Conservation (phyloP, 176 grass and related monocot species). For the Oryza glumipatula region DNA sequence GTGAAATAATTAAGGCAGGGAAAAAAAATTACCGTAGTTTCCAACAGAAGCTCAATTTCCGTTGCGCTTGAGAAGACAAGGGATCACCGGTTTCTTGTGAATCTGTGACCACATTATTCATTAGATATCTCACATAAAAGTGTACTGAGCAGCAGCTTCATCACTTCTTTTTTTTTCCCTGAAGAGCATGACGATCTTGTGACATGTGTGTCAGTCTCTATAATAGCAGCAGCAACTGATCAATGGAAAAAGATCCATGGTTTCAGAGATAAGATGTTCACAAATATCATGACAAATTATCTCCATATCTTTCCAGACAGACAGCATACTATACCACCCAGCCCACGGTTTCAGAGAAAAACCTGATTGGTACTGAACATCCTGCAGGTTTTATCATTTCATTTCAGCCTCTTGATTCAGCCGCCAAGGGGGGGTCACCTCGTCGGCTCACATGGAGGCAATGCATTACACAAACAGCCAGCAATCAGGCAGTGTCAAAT, state of each 20-base stretch:
- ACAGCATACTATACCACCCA: not conserved
- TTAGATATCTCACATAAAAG: constrained; percentile 12
- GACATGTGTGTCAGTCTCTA: constrained; percentile 25
- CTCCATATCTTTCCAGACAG: not conserved
- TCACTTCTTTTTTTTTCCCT: not conserved
- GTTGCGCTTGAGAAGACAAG: constrained; percentile 30
- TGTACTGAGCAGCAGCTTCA: not conserved
- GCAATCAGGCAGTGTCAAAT: constrained; percentile 1
- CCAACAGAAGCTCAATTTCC: constrained; percentile 1
- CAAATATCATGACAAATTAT: not conserved
- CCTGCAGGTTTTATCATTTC: not conserved
- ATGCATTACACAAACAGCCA: not conserved
- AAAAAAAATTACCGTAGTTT: not conserved
- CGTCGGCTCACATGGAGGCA: constrained; percentile 39
- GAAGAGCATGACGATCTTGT: constrained; percentile 35
- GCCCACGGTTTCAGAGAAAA: constrained; percentile 34
- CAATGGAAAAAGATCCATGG: constrained; percentile 24
- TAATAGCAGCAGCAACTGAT: constrained; percentile 31
- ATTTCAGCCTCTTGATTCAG: not conserved
- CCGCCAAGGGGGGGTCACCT: not conserved
- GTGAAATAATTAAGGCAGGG: not conserved
- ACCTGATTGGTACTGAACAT: constrained; percentile 11
- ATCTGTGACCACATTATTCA: constrained; percentile 17
- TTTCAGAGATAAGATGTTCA: constrained; percentile 17
- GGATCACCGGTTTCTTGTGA: constrained; percentile 45